Percentiles rank a stretch among this genome's conserved stretches.
phyloP scores from a whole-genome alignment of 139 green algal genomes.

The Deuterostichococcus epilithicus region DNA sequence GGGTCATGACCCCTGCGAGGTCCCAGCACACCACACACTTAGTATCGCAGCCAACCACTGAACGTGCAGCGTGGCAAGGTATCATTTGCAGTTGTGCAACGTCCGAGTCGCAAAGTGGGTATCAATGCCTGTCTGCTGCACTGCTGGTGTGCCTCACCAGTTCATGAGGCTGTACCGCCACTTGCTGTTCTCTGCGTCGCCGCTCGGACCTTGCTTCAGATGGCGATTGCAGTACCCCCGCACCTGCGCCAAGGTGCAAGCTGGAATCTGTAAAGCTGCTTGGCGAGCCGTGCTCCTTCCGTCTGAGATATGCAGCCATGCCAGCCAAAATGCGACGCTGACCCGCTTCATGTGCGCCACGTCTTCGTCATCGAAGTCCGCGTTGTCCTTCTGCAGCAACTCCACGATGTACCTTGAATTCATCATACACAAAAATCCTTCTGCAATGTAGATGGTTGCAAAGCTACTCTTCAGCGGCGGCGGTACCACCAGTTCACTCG shows the following conservation, averaged over 20 bases:
- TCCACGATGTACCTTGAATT: neutral
- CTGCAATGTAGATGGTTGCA: too few relatives aligned
- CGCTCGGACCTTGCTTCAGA: neutral
- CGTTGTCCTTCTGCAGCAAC: neutral
- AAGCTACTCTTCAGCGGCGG: too few relatives aligned
- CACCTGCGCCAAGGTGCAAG: neutral
- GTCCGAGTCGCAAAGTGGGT: too few relatives aligned
- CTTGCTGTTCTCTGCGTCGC: neutral
- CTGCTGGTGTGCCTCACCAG: neutral
- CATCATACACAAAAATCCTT: too few relatives aligned
- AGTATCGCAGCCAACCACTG: too few relatives aligned
- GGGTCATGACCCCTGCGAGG: neutral
- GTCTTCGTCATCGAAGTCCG: neutral
- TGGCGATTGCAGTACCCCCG: neutral
- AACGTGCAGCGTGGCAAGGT: too few relatives aligned
- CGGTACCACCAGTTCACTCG: too few relatives aligned
- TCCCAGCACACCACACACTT: neutral
- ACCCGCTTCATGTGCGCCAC: neutral
- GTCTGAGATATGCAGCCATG: too few relatives aligned
- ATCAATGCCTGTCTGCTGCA: too few relatives aligned
- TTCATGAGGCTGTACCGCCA: neutral
- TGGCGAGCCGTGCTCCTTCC: too few relatives aligned
- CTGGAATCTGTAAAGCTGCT: neutral
- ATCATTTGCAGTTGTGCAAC: too few relatives aligned
- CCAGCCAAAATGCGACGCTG: too few relatives aligned